Evolutionary conservation across 176 grass and related monocot genomes (phyloP), one percentile per base, ranked within the genome.

Genomic region (Aegilops umbellulata): DNA sequence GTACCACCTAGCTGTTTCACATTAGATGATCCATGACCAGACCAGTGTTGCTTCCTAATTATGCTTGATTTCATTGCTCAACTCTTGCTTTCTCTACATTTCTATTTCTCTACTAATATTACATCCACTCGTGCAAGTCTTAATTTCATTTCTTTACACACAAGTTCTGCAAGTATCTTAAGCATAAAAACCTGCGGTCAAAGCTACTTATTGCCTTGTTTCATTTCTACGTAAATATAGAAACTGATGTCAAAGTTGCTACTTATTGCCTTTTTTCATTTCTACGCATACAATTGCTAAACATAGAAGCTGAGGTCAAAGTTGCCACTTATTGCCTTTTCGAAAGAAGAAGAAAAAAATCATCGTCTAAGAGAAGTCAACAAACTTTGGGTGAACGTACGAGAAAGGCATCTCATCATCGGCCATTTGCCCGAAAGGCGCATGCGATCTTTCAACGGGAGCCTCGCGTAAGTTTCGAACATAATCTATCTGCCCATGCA

Each of bases 391-490:
- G 5, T 22, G 41, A 63, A n/a, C 49, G 16, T 16, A 55, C 47
- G n/a, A 36, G 15, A 22, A 31, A 32, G 16, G 26, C 27, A 49
- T n/a, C n/a, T n/a, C n/a, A n/a, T 32, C 10, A 76, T 24, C 53
- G 19, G 1, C 53, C 5, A 29, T 30, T 73, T 72, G 64, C 51
- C 65, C 8, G 14, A 80, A 78, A 81, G 26, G 35, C 44, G 26
- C 77, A 69, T 32, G 42, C 17, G 71, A 19, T 49, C 55, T 68
- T 80, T 25, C 69, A 51, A 38, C 60, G 63, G 11, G 27, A 64
- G 35, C 29, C 72, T n/a, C 31, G 36, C 76, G 69, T 49, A 90
- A 86, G 84, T 83, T 83, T 90, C 55, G 44, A 71, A 71, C 79
- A 62, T 38, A 23, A 73, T 73, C 72, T 74, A 58, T 58, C 53